Base-by-base conservation (phyloP, 2,329 filamentous ascomycete species). In the Rutstroemia sydowiana region DNA sequence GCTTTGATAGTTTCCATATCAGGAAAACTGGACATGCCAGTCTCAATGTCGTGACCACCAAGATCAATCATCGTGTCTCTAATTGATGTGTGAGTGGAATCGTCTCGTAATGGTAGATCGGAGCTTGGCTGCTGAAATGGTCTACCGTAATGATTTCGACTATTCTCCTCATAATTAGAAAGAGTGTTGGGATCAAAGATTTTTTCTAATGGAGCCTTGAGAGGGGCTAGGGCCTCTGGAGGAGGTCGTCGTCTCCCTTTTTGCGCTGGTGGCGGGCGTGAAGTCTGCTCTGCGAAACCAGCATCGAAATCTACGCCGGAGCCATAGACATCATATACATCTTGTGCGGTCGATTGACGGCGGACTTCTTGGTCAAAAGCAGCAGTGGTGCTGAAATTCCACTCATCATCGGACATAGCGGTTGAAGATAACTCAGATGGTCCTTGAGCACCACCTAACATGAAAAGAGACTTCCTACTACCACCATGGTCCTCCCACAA, bases 401-500 rank as follows among this genome's bases (percentile, higher is more conserved):
- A 85, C 57, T 84, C 80, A 56, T 84, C 80, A 52, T 75, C 75
- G 14, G 70, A 49, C 32, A 53, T 70, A 1, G 71, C 71, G 2
- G 73, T 70, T 1, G 68, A 66, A 16, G 74, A 60, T 23, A 76
- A 72, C 13, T 69, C 62, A 43, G 60, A 56, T 6, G 59, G 55
- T 11, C 57, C 60, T 56, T 81, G 78, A 2, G 80, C 81, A 53
- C 81, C 82, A 20, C 77, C 77, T 2, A 73, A 68, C 5, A 75
- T 75, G 57, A 85, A 85, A 1, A 85, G 70, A 14, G 82, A 85
- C 56, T 78, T 79, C 42, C 87, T 78, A 58, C 79, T 81, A 26
- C 87, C 87, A 21, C 87, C 87, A 59, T 81, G 77, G 7, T 82
- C 77, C 66, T 91, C 87, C 87, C 87, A 92, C 18, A 83, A 64